Evolutionary conservation across 148 eudicot species (phyloP), one percentile per base, ranked within the genome.

Genomic region (Polygonum aviculare): DNA sequence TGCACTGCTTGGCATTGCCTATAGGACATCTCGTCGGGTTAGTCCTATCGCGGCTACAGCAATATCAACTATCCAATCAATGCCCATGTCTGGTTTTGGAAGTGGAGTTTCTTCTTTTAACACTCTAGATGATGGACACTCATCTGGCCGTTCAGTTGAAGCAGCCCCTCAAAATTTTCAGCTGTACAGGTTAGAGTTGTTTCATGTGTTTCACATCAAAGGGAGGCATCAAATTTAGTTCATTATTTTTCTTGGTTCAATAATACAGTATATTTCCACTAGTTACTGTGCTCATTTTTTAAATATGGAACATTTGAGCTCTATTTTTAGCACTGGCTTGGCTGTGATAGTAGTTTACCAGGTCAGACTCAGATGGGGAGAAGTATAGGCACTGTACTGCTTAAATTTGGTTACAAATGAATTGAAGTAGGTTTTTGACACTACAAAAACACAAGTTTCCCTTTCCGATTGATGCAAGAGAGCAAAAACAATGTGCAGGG

Each of bases 51-150:
- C 94, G 62, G 94, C 97, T 57, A 87, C 98, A 38, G 94, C 97
- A 78, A 93, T 93, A 77, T 93, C 98, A 55, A 84, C 95, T 74
- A 83, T 93, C 74, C 93, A 87, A 80, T 86, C 96, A 62, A 95
- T 89, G 96, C 94, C 99, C 60, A 80, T 95, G 72, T 90, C 97
- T 10, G 94, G 94, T 71, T 92, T 79, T 83, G 94, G 90, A 74
- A 80, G 82, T 78, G 82, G 87, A 54, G 81, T 83, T 74, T 90
- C 97, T 79, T 95, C 98, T 33, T 95, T 95, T 75, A 95, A 79
- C 71, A 63, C 90, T 39, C 76, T 85, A 75, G 98, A 94, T 67
- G 97, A 95, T 77, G 94, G 90, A 33, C 77, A 73, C 69, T 83
- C 88, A 74, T 76, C 92, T 72, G 81, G 80, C 73, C 82, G 86